phyloP scores from a whole-genome alignment of 495 filamentous ascomycete genomes.

The Trichoderma asperelloides region DNA sequence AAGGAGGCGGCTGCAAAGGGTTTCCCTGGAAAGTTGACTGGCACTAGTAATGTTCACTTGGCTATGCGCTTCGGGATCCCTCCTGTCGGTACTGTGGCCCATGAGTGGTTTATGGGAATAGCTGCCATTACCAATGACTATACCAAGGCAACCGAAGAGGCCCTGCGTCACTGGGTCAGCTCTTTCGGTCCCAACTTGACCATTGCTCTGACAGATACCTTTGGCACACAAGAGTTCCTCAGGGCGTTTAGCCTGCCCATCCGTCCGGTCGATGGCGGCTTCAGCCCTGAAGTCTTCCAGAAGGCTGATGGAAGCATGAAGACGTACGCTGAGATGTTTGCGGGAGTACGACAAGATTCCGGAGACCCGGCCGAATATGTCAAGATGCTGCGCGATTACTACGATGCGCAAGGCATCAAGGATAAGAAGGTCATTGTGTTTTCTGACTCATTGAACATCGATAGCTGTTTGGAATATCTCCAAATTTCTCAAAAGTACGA shows the following conservation, averaged over 20 bases:
- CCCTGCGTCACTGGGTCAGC: constrained; percentile 75
- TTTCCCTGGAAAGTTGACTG: constrained; percentile 61
- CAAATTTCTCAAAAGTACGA: constrained; percentile 65
- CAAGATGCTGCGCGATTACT: constrained; percentile 77
- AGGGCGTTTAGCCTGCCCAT: constrained; percentile 64
- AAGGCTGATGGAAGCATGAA: constrained; percentile 17
- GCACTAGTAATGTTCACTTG: constrained; percentile 95
- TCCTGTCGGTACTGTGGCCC: constrained; percentile 88
- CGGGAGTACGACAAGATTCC: constrained; percentile 88
- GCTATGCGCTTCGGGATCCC: constrained; percentile 80
- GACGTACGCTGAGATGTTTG: constrained; percentile 80
- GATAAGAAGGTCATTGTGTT: constrained; percentile 93
- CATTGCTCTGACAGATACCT: constrained; percentile 95
- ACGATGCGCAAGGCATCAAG: constrained; percentile 62
- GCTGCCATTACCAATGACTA: constrained; percentile 88
- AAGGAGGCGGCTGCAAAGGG: constrained; percentile 54
- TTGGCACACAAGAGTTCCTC: constrained; percentile 86
- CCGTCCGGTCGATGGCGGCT: constrained; percentile 19
- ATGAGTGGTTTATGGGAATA: constrained; percentile 99
- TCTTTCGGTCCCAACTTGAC: constrained; percentile 87
- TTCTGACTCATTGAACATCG: constrained; percentile 88
- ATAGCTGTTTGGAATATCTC: constrained; percentile 86
- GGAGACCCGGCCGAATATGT: constrained; percentile 81
- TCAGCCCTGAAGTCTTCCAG: constrained; percentile 2
- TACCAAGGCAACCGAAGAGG: constrained; percentile 68